Conservation (phyloP, 2,329 filamentous ascomycete genomes). For the Cercospora berteroae region DNA sequence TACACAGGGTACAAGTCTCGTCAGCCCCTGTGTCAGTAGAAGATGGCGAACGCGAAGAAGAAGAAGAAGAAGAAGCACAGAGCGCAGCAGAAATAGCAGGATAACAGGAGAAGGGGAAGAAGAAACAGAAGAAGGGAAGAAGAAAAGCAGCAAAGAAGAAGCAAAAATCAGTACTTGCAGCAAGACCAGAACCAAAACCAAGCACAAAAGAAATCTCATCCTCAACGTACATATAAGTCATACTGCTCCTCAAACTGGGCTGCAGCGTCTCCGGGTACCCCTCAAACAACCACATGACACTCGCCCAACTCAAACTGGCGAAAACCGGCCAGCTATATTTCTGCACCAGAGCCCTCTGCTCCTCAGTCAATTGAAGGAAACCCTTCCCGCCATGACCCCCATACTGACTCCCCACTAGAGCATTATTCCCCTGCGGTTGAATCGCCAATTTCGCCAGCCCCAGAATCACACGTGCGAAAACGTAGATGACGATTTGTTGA, state of each 20-base stretch:
- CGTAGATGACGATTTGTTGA: constrained; percentile 97
- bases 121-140: background rate
- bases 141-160: background rate
- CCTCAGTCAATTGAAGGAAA: constrained; percentile 41
- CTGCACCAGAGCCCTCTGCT: constrained; percentile 41
- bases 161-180: background rate
- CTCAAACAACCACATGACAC: constrained; percentile 93
- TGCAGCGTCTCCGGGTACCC: constrained; percentile 90
- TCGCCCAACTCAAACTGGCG: constrained; percentile 84
- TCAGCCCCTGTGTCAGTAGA: constrained; percentile 36
- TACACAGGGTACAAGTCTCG: constrained; percentile 37
- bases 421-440: constrained; percentile 52
- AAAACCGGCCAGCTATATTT: constrained; percentile 88
- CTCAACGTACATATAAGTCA: constrained; percentile 86
- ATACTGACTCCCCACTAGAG: constrained; percentile 39
- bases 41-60: background rate
- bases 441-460: constrained; percentile 81
- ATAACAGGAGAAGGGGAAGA: background rate
- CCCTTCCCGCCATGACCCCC: constrained; percentile 44
- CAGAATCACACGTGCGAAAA: constrained; percentile 87
- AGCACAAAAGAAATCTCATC: constrained; percentile 11
- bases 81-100: constrained; percentile 3
- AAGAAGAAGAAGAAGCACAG: constrained; percentile 14
- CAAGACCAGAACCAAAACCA: background rate
- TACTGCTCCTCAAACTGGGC: constrained; percentile 86